Base-by-base conservation (phyloP, 2,329 filamentous ascomycete species). In the Chaetomiaceae sp. region DNA sequence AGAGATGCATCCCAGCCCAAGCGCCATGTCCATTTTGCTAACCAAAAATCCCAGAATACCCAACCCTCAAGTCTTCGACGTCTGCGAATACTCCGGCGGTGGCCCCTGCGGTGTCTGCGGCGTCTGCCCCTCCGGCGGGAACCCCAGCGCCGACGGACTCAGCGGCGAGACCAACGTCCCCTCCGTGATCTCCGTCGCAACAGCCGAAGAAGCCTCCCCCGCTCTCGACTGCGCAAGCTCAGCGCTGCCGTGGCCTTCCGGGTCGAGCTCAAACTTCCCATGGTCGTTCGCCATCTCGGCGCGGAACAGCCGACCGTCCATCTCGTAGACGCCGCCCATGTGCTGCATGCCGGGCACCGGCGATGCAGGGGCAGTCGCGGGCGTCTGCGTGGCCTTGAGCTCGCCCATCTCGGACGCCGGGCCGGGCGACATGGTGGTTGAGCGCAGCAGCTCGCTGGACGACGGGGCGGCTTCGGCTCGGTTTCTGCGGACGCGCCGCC, bases 231-330 rank as follows among this genome's bases (percentile, higher is more conserved):
- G 9, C 40, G 44, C 14, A 9, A 54, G 45, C 29, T 57, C 53
- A 22, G 49, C 46, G n/a, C 27, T 43, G 40, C 37, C 50, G 42
- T 49, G 51, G 23, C 47, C 54, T 4, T 50, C 36, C 39, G 38
- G 53, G 17, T 61, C 59, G 51, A 63, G 34, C 59, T 63, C 61
- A 6, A 50, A 43, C 38, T 49, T 54, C 15, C 45, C 56, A 3
- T 31, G 47, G 12, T 54, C 58, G 14, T 37, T 45, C 14, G 42
- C 53, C 58, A 63, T 56, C 47, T 63, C 61, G 27, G 52, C 23
- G 23, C 58, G 56, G 36, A 44, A 56, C 46, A 37, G 38, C 1
- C 45, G 51, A 9, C 57, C 58, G 14, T 59, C 59, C 39, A 63
- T 23, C 50, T 61, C 61, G 38, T 55, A 53, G 14, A 55, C 37